Evolutionary conservation across 768 basidiomycete species (phyloP).

Genomic region (Lactarius tabidus): DNA sequence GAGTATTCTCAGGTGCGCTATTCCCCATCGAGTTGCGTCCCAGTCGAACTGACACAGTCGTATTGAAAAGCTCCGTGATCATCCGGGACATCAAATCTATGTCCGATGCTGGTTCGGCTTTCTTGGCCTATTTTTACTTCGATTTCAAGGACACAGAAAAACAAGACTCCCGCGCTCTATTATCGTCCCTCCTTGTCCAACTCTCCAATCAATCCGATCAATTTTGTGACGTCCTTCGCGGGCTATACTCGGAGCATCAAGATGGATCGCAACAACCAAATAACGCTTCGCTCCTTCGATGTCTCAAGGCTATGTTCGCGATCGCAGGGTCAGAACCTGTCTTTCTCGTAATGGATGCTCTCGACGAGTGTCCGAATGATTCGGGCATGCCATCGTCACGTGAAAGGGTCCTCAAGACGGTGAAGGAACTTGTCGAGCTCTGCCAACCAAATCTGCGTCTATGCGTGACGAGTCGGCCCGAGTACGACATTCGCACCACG

Average conservation of each 20-base stretch:
- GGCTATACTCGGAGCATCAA: not conserved
- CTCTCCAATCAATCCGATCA: not conserved
- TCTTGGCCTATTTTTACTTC: not conserved
- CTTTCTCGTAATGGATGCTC: not conserved
- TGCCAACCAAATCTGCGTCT: not conserved
- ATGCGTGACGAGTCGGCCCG: not conserved
- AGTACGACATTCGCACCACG: not conserved
- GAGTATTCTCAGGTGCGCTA: not conserved
- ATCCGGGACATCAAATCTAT: not conserved
- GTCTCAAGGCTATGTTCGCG: not conserved
- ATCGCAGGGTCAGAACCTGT: too few species aligned
- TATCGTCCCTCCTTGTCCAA: not conserved
- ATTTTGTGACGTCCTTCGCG: not conserved
- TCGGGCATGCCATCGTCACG: not conserved
- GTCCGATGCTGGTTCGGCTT: not conserved
- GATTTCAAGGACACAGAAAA: not conserved
- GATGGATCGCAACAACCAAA: not conserved
- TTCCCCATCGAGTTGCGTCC: not conserved
- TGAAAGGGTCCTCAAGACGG: not conserved
- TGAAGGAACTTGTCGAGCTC: not conserved
- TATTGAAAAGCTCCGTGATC: not conserved
- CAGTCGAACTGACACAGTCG: not conserved
- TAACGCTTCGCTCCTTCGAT: not conserved
- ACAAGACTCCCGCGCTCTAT: not conserved
- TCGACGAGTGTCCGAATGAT: not conserved